Base-by-base conservation (phyloP, 2,329 filamentous ascomycete genomes). In the Cadophora sp. region DNA sequence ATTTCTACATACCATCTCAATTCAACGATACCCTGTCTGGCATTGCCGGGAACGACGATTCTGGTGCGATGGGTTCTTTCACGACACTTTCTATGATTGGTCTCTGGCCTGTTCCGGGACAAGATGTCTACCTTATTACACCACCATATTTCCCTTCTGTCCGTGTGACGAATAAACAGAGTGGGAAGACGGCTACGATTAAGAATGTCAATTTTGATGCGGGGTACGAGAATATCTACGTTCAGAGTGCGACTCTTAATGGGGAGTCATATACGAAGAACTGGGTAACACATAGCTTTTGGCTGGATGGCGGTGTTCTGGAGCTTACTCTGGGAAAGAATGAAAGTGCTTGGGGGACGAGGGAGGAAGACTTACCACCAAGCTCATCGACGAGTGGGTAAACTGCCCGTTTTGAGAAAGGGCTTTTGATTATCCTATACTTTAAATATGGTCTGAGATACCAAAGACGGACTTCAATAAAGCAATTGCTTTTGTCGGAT, bases 21-120 rank as follows among this genome's bases (percentile, higher is more conserved):
- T 92, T 92, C 80, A 83, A 85, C 69, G 83, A 86, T 0, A 85
- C 84, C 0, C 80, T 86, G 0, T 81, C 78, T 0, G 90, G 90
- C 0, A 84, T 92, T 4, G 89, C 90, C 0, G 90, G 90, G 0
- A 92, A 92, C 75, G 90, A 92, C 66, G 90, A 92, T 74, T 86
- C 83, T 53, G 90, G 90, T 4, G 88, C 90, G 0, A 92, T 92
- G 75, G 75, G 67, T 0, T 72, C 72, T 0, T 76, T 76, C 26
- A 65, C 70, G 0, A 73, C 73, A 0, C 73, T 76, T 22, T 67
- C 59, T 1, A 73, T 76, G 67, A 72, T 73, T 48, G 74, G 74
- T 0, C 77, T 92, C 6, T 92, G 89, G 75, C 90, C 90, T 0
- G 90, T 91, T 62, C 84, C 89, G 0, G 90, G 89, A 0, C 90